Base-by-base conservation (phyloP, 768 basidiomycete species). In the Boletus huronensis region DNA sequence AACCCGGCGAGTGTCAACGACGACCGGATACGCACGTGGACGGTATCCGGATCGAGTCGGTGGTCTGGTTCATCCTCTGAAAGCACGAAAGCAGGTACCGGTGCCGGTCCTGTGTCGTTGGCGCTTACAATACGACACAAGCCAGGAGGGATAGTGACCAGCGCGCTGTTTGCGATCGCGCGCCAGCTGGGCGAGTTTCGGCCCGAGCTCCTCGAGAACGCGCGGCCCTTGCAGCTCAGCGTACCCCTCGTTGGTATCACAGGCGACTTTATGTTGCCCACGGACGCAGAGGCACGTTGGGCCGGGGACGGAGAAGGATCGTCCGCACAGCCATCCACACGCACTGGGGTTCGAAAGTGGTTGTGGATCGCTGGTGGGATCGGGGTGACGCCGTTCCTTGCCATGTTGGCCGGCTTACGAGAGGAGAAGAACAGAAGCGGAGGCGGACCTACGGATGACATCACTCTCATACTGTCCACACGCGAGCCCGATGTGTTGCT, bases 21-120 rank as follows among this genome's bases (percentile, higher is more conserved):
- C 62, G 83, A 86, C 61, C 76, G 82, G 42, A 75, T 86, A 40
- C 79, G 84, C 23, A 85, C 83, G 1, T 87, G 84, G 83, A 85
- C 83, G 0, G 71, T 85, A 19, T 84, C 84, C 1, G 32, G 58
- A 10, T 60, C 60, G 35, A 70, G 50, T 52, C 35, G 19, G 4
- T 70, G 66, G 66, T 17, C 34, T 46, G 42, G 39, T 8, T 38
- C 17, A 2, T 47, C 50, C 11, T 16, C 43, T 17, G 42, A 28
- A 5, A n/a, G 36, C 16, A 13, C 32, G 1, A 38, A 35, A 6
- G 6, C 35, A 2, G 3, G 21, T 25, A 8, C 29, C 3, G 0
- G 19, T 6, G 5, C 41, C 10, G 35, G 32, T 9, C 44, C 61
- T 19, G 5, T 40, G 2, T 50, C 66, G 14, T 77, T 80, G 58